Conservation (phyloP, 805 yeast genomes). For the Yarrowia bubula region DNA sequence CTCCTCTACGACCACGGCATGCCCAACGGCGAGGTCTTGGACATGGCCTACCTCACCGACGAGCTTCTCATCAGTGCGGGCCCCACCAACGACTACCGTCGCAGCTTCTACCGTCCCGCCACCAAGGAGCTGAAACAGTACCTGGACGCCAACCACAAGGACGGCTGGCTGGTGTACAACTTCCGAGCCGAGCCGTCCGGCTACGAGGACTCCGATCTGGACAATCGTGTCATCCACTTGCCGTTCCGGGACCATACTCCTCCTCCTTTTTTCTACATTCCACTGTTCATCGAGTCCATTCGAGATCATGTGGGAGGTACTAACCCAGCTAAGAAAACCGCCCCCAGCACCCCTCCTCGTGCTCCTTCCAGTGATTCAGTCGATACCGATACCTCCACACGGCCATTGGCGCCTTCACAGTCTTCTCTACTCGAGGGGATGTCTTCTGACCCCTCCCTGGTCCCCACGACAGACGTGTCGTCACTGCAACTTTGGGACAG, state of each 20-base stretch:
- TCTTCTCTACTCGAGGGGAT: background rate
- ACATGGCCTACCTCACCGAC: conserved; percentile 65
- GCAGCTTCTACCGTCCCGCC: conserved; percentile 52
- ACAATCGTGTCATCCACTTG: conserved; percentile 40
- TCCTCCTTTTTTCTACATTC: conserved; percentile 58
- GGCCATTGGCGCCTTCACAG: conserved; percentile 4
- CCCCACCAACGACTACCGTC: conserved; percentile 53
- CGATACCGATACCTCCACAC: background rate
- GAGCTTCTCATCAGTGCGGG: conserved; percentile 71
- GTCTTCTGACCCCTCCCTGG: conserved; percentile 9
- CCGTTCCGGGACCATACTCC: conserved; percentile 81
- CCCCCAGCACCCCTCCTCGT: conserved; percentile 14
- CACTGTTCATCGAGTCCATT: conserved; percentile 48
- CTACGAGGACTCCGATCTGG: conserved; percentile 43
- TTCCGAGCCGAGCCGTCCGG: conserved; percentile 58
- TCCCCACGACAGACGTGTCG: conserved; percentile 12
- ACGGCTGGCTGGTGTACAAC: conserved; percentile 72
- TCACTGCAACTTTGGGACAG: conserved; percentile 16
- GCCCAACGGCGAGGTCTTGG: conserved; percentile 43
- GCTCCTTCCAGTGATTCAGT: background rate
- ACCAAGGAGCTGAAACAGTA: conserved; percentile 51
- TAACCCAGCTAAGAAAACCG: background rate
- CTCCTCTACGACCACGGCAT: conserved; percentile 31
- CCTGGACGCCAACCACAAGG: conserved; percentile 48
- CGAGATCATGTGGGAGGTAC: conserved; percentile 42